Percentiles rank a stretch among this genome's conserved stretches.
Conservation (phyloP, 2,329 filamentous ascomycete genomes). For the Aspergillus pseudoviridinutans region DNA sequence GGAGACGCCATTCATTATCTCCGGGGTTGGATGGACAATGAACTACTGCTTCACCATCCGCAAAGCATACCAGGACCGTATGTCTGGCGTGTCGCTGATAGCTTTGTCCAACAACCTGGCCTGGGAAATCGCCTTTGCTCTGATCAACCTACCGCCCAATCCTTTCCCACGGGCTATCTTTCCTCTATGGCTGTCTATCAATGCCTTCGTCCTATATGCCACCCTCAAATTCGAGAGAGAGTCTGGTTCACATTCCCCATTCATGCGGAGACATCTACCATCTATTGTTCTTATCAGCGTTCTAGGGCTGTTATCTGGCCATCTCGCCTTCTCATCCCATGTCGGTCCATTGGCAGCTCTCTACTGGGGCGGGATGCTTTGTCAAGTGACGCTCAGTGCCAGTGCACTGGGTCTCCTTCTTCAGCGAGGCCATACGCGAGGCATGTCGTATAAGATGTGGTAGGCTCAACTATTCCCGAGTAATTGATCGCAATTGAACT, state of each 20-base stretch:
- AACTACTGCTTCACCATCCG: constrained; percentile 5
- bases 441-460: not conserved
- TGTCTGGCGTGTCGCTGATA: constrained; percentile 1
- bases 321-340: not conserved
- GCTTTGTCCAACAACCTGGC: constrained; percentile 3
- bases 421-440: not conserved
- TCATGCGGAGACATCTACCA: not conserved
- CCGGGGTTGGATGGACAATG: not conserved
- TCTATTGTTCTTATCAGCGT: not conserved
- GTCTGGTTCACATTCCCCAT: not conserved
- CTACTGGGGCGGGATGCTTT: not conserved
- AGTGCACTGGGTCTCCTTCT: not conserved
- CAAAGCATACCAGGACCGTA: not conserved
- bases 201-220: constrained; percentile 1
- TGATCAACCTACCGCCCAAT: not conserved
- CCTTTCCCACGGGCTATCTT: not conserved
- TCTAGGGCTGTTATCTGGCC: not conserved
- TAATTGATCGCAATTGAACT: too few relatives aligned
- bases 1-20: not conserved
- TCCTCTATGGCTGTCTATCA: constrained; percentile 1
- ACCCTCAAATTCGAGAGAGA: not conserved
- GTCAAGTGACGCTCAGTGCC: not conserved
- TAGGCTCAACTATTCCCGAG: too few relatives aligned
- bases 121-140: constrained; percentile 2
- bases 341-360: not conserved